Evolutionary conservation across 306 rosid genomes (phyloP).

Genomic region (Abrus precatorius): DNA sequence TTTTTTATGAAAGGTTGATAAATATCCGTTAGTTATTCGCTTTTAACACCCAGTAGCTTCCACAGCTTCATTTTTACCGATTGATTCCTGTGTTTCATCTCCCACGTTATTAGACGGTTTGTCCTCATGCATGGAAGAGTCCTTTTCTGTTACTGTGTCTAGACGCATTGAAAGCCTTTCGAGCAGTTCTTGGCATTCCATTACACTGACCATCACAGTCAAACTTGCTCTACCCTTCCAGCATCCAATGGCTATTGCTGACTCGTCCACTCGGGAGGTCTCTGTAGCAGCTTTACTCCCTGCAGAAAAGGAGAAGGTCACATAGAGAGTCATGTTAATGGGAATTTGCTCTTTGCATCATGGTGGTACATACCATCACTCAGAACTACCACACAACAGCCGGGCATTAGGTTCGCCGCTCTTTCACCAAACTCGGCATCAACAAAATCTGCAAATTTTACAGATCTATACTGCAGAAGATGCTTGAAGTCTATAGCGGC

Average conservation of each 20-base stretch:
- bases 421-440: slow-evolving; percentile 72
- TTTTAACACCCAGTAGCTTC: slow-evolving; percentile 37
- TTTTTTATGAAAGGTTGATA: background rate
- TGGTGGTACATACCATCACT: slow-evolving; percentile 66
- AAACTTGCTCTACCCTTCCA: slow-evolving; percentile 89
- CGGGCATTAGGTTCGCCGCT: slow-evolving; percentile 72
- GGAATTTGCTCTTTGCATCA: slow-evolving; percentile 16
- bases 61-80: slow-evolving; percentile 25
- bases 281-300: slow-evolving; percentile 52
- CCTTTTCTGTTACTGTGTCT: slow-evolving; percentile 49
- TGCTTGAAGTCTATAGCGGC: slow-evolving; percentile 83
- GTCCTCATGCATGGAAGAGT: slow-evolving; percentile 44
- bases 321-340: background rate
- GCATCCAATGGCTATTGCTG: slow-evolving; percentile 89
- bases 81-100: slow-evolving; percentile 46
- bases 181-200: slow-evolving; percentile 87
- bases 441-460: slow-evolving; percentile 86
- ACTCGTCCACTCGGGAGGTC: slow-evolving; percentile 56
- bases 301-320: slow-evolving; percentile 43
- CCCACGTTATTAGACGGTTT: slow-evolving; percentile 36
- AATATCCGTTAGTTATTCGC: background rate
- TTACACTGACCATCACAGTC: slow-evolving; percentile 79
- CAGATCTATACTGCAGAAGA: slow-evolving; percentile 78
- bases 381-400: slow-evolving; percentile 84
- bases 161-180: slow-evolving; percentile 67